Base-by-base conservation (phyloP, 257 asterid species). In the Plantago major region DNA sequence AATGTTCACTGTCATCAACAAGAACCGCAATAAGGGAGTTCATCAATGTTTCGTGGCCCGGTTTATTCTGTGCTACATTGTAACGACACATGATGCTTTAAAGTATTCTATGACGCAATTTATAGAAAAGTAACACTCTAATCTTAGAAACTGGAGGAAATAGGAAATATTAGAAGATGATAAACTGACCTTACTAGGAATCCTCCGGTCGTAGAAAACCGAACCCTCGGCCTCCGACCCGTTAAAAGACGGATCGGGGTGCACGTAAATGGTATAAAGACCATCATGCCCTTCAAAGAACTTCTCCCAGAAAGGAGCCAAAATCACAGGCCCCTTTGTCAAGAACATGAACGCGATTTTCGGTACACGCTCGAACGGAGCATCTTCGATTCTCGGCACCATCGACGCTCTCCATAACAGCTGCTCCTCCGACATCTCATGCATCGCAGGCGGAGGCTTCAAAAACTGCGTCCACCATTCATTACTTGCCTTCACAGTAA, bases 101-200 rank as follows among this genome's bases (percentile, higher is more conserved):
- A 22, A 1, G 26, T 22, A 2, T 22, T 22, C 2, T 22, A 22
- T 2, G 1, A 22, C 2, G 1, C 26, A 22, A 22, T 1, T 22
- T 22, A 22, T 1, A 22, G 26, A 22, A 22, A 22, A 22, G 26
- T 22, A 2, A 22, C 26, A 22, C 26, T 22, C 2, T 22, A 22
- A 22, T 22, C 26, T n/a, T n/a, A n/a, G n/a, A n/a, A n/a, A n/a
- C n/a, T 22, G 2, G 26, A 22, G 26, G 48, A 44, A 43, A 12
- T 1, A 46, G 2, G 37, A 6, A 40, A 0, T 22, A n/a, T 11
- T 22, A 22, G 17, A 42, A 42, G 10, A 58, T n/a, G 9, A 48
- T 19, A 0, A 46, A 67, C 88, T 75, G 15, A 90, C 98, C 96
- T 89, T 76, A 67, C 98, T 86, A 9, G 84, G 88, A 71, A 92